Evolutionary conservation across 2,329 filamentous ascomycete species (phyloP).

Genomic region (Aspergillus sp.): DNA sequence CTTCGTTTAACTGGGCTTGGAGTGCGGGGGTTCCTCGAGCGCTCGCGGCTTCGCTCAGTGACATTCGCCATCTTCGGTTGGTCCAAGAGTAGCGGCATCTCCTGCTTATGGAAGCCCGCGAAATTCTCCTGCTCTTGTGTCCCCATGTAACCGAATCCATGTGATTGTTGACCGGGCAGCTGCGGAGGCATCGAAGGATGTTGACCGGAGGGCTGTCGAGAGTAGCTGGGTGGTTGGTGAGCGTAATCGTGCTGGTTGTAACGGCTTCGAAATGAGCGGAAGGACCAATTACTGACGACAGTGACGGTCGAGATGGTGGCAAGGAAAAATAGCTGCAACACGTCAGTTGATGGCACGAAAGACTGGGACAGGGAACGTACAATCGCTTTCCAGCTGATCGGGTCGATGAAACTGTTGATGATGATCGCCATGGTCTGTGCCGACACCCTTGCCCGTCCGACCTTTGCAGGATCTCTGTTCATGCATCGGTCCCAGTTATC

Average conservation of each 20-base stretch:
- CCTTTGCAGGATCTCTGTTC: constrained; percentile 76
- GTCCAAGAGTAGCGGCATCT: constrained; percentile 37
- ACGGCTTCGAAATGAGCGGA: constrained; percentile 55
- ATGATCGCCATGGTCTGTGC: constrained; percentile 90
- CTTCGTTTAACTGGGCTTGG: constrained; percentile 43
- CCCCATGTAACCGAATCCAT: constrained; percentile 32
- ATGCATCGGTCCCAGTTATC: constrained; percentile 86
- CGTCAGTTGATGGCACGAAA: constrained; percentile 21
- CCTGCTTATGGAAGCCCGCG: constrained; percentile 30
- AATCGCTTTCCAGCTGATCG: constrained; percentile 84
- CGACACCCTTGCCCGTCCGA: constrained; percentile 79
- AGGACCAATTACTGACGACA: constrained; percentile 63
- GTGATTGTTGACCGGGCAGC: constrained; percentile 32
- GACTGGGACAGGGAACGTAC: constrained; percentile 46
- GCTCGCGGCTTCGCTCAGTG: constrained; percentile 37
- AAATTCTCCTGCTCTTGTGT: constrained; percentile 22
- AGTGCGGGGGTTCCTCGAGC: constrained; percentile 39
- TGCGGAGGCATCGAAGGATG: constrained; percentile 30
- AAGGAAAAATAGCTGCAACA: constrained; percentile 43
- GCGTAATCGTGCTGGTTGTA: constrained; percentile 36
- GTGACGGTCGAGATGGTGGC: constrained; percentile 53
- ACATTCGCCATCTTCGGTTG: constrained; percentile 36
- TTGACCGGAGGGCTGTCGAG: constrained; percentile 30
- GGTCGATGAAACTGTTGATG: constrained; percentile 89
- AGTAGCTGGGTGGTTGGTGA: constrained; percentile 28